Base-by-base conservation (phyloP, 2,329 filamentous ascomycete genomes). In the Pseudogymnoascus sp. region DNA sequence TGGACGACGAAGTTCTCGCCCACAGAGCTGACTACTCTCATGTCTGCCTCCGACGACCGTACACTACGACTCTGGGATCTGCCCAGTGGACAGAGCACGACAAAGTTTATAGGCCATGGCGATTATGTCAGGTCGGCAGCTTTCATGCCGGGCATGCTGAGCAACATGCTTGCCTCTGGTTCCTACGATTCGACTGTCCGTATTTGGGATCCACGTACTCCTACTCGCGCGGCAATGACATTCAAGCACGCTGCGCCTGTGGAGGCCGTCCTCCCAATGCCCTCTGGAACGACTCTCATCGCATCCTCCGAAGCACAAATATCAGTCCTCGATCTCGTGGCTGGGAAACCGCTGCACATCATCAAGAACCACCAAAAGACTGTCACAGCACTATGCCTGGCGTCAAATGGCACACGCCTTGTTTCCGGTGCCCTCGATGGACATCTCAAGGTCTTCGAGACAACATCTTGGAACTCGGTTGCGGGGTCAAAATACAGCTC, bases 341-440 rank as follows among this genome's bases (percentile, higher is more conserved):
- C 93, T 59, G 95, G 90, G 25, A 91, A 91, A 71, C 92, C 93
- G 4, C 80, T 96, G 63, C 88, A 92, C 69, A 81, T 96, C 72
- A 88, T 99, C 66, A 88, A 88, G 69, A 97, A 96, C 74, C 95
- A 99, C 76, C 95, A 99, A 73, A 99, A 97, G 84, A 96, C 95
- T 0, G 93, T 99, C 64, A 97, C 95, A 0, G 88, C 89, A 6
- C 82, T 99, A 62, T 88, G 88, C 60, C 79, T 96, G 35, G 93
- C 92, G 6, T 93, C 91, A 49, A 85, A 89, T 68, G 90, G 90
- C 55, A 86, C 86, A 60, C 86, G 95, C 60, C 82, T 99, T 63
- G 84, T 99, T 61, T 93, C 88, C 67, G 95, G 92, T 75, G 92
- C 88, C 18, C 81, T 99, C 52, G 95, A 99, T 74, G 96, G 95